Percentiles rank a stretch among this genome's conserved stretches.
Evolutionary conservation across 345 rosid genomes (phyloP).

Genomic region (Citrus cavaleriei): DNA sequence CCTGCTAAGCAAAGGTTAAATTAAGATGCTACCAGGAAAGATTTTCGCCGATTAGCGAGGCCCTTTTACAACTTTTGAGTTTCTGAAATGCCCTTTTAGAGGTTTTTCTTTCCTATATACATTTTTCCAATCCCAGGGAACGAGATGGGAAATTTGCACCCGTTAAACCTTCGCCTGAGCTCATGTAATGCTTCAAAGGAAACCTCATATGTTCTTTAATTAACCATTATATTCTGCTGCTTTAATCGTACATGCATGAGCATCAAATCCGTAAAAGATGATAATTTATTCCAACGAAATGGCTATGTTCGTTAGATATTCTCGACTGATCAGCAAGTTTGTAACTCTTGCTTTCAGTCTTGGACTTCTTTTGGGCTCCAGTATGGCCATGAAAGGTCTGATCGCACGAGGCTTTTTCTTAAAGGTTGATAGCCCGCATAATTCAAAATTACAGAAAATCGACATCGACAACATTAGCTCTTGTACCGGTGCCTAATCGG

Average conservation of each 20-base stretch:
- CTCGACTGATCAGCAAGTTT: neutral
- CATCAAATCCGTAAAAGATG: neutral
- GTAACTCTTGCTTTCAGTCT: neutral
- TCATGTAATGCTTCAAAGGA: neutral
- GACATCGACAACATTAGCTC: neutral
- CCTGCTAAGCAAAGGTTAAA: neutral
- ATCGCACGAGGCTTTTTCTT: neutral
- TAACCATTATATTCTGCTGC: neutral
- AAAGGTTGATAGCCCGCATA: neutral
- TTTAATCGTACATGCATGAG: neutral
- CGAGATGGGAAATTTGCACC: neutral
- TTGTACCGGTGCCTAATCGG: neutral
- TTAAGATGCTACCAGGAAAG: slow-evolving; percentile 9
- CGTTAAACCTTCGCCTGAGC: neutral
- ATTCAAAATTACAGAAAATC: neutral
- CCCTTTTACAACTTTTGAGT: slow-evolving; percentile 13
- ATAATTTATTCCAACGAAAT: neutral
- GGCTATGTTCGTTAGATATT: no score
- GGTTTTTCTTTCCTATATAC: slow-evolving; percentile 6
- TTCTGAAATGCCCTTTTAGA: slow-evolving; percentile 4
- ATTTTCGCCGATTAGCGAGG: slow-evolving; percentile 9
- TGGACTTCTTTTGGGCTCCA: neutral
- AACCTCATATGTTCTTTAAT: neutral
- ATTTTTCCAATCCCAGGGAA: neutral
- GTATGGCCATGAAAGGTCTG: no score